phyloP scores from a whole-genome alignment of 352 stramenopile species.

The Globisporangium orthogonon region DNA sequence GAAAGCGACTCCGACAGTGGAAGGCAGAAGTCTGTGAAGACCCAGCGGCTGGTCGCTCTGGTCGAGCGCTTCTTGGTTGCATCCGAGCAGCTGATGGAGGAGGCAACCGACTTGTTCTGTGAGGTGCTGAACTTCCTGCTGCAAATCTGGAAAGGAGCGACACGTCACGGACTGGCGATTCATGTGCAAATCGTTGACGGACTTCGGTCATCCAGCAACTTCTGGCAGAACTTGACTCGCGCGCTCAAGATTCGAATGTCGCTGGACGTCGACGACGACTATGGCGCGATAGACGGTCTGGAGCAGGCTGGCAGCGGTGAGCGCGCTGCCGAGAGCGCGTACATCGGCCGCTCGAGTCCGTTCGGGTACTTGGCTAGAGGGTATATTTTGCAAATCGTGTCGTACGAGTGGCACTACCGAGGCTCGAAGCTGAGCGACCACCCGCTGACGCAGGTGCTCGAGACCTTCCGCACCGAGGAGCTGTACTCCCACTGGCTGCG shows the following conservation, averaged over 20 bases:
- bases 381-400: constrained; percentile 55
- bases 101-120: constrained; percentile 52
- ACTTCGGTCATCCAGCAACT: constrained; percentile 26
- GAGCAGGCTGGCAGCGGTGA: constrained; percentile 27
- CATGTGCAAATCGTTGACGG: constrained; percentile 41
- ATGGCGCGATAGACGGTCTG: constrained; percentile 27
- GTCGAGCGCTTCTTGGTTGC: constrained; percentile 44
- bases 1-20: constrained; percentile 8
- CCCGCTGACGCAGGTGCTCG: constrained; percentile 36
- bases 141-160: constrained; percentile 49
- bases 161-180: constrained; percentile 24
- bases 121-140: constrained; percentile 45
- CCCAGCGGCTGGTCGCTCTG: constrained; percentile 27
- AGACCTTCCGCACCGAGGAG: constrained; percentile 53
- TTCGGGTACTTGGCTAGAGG: constrained; percentile 53
- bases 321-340: constrained; percentile 14
- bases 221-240: constrained; percentile 57
- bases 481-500: constrained; percentile 65
- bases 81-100: constrained; percentile 56
- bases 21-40: constrained; percentile 14
- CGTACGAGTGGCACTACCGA: constrained; percentile 58
- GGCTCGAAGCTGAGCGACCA: constrained; percentile 25
- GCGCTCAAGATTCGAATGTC: constrained; percentile 55
- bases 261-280: constrained; percentile 30
- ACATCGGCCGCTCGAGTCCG: constrained; percentile 44